A percentile compares a stretch with the other conserved stretches of the same genome.
Conservation (phyloP, 495 filamentous ascomycete species). For the Pseudoneurospora amorphoporcata region DNA sequence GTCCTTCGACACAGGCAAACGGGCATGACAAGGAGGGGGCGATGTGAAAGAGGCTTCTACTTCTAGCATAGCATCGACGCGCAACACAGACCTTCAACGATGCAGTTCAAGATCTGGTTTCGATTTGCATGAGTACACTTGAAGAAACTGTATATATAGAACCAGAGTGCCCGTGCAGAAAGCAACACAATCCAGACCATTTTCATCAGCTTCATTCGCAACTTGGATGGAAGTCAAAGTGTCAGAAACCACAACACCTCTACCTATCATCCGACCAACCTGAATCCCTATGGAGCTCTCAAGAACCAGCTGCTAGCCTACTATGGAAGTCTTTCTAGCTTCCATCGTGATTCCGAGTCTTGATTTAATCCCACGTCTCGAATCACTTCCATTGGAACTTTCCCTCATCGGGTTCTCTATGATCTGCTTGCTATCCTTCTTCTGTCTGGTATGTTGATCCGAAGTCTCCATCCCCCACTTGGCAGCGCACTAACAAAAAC, state of each 20-base stretch:
- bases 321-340: not conserved
- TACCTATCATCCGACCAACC: not conserved
- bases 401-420: not conserved
- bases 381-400: not conserved
- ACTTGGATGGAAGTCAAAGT: not conserved
- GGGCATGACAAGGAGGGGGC: no score
- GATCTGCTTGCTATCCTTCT: not conserved
- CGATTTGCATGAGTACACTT: no score
- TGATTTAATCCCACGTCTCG: not conserved
- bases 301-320: not conserved
- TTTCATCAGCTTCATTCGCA: not conserved
- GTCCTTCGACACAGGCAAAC: no score
- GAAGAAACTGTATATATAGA: not conserved
- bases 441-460: not conserved
- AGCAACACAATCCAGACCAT: not conserved
- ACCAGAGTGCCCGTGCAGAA: not conserved
- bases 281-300: not conserved
- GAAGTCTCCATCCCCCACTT: not conserved
- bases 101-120: not conserved
- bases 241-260: not conserved
- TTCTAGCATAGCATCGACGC: no score
- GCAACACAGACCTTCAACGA: not conserved
- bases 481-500: not conserved
- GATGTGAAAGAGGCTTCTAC: no score
- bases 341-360: not conserved